Evolutionary conservation across 129 eudicot genomes (phyloP).

Genomic region (Flaveria trinervia): DNA sequence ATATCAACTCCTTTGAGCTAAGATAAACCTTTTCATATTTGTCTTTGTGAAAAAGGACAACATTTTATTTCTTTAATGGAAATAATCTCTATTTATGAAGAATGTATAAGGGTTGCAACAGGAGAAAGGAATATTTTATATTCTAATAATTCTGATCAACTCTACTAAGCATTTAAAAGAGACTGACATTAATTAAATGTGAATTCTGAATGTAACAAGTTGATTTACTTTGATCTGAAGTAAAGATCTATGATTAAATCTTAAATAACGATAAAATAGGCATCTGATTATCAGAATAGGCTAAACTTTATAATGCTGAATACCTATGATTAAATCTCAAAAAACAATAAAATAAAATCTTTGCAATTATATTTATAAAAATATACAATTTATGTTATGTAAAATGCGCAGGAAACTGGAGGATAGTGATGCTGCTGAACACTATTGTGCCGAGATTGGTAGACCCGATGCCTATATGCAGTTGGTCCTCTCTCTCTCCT

Average conservation of each 20-base stretch:
- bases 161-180: background rate
- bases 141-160: background rate
- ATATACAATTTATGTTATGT: background rate
- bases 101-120: background rate
- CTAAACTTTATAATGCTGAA: background rate
- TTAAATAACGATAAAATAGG: conserved; percentile 1
- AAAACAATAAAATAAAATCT: background rate
- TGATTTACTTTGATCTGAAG: conserved; percentile 4
- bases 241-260: no score
- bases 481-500: conserved; percentile 52
- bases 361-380: background rate
- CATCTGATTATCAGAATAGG: background rate
- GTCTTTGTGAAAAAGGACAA: background rate
- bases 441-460: conserved; percentile 96
- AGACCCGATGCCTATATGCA: conserved; percentile 98
- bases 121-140: background rate
- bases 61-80: background rate
- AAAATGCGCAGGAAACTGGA: conserved; percentile 73
- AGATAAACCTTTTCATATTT: background rate
- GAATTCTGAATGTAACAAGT: conserved; percentile 6
- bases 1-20: conserved; percentile 11
- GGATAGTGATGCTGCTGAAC: conserved; percentile 95
- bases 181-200: background rate
- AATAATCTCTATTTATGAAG: background rate
- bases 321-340: background rate